Evolutionary conservation across 768 basidiomycete species (phyloP).

Genomic region (Suillus tomentosus): DNA sequence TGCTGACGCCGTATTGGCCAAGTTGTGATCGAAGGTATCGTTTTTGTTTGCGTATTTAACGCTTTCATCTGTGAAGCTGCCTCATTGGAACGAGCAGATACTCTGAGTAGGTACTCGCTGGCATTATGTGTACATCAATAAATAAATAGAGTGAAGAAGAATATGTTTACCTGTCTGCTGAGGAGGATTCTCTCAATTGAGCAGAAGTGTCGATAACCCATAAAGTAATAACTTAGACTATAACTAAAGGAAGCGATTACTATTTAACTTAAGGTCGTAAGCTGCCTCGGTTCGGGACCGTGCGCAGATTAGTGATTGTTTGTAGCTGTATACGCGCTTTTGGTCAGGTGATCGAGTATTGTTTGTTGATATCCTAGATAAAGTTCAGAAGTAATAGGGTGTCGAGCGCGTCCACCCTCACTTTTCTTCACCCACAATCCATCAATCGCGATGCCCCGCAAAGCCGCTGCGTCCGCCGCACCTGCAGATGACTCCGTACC

Average conservation of each 20-base stretch:
- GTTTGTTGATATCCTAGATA: conserved; percentile 38
- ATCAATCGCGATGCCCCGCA: conserved; percentile 60
- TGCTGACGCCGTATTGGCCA: conserved; percentile 58
- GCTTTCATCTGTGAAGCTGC: background rate
- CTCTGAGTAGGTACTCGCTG: background rate
- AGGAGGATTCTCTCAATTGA: background rate
- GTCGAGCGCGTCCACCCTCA: conserved; percentile 32
- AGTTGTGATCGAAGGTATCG: conserved; percentile 30
- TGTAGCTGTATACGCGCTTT: conserved; percentile 34
- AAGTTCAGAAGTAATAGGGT: conserved; percentile 33
- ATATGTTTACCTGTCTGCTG: background rate
- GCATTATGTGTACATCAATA: background rate
- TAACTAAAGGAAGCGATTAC: background rate
- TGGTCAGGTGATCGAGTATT: conserved; percentile 36
- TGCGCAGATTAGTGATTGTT: conserved; percentile 24
- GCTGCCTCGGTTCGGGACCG: conserved; percentile 15
- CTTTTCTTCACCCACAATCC: conserved; percentile 16
- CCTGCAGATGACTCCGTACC: conserved; percentile 31
- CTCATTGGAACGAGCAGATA: background rate
- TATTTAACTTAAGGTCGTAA: background rate
- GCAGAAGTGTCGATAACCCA: background rate
- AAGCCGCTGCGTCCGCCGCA: conserved; percentile 53
- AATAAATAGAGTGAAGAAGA: conserved; percentile 2
- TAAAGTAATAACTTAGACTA: background rate
- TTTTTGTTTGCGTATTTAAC: background rate